Conservation (phyloP, 345 rosid species). For the Conringia planisiliqua region DNA sequence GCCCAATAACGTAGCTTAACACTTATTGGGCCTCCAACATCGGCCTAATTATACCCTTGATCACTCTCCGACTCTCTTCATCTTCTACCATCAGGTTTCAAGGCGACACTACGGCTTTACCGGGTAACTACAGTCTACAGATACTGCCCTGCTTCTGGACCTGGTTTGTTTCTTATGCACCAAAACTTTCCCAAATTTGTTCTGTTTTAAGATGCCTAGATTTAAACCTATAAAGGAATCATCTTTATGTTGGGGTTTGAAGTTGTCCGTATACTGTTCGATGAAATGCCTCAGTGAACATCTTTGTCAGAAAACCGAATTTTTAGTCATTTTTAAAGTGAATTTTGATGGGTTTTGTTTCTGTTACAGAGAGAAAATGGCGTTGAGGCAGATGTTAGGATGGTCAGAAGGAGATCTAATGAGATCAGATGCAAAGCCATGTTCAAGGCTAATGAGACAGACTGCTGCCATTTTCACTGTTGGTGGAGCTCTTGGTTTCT, state of each 20-base stretch:
- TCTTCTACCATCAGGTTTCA: background rate
- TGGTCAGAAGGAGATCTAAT: slow-evolving; percentile 78
- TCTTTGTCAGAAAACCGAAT: background rate
- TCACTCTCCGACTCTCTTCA: background rate
- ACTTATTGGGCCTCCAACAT: background rate
- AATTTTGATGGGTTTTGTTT: background rate
- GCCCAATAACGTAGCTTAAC: background rate
- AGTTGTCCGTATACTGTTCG: slow-evolving; percentile 17
- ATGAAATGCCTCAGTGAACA: slow-evolving; percentile 23
- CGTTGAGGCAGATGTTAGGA: slow-evolving; percentile 60
- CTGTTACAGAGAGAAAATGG: slow-evolving; percentile 39
- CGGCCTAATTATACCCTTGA: background rate
- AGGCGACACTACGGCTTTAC: background rate
- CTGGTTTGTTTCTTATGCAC: background rate
- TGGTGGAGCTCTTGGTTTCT: slow-evolving; percentile 82
- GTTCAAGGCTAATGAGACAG: slow-evolving; percentile 72
- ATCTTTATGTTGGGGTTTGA: background rate
- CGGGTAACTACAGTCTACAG: too few relatives aligned
- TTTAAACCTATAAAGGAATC: background rate
- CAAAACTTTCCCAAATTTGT: background rate
- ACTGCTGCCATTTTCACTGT: slow-evolving; percentile 68
- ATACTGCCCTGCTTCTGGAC: background rate
- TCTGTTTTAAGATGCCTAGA: background rate
- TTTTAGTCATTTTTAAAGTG: background rate
- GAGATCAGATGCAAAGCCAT: slow-evolving; percentile 81